Percentiles rank a stretch among this genome's conserved stretches.
Conservation (phyloP, 176 grass and related monocot genomes). For the Oryza glaberrima region DNA sequence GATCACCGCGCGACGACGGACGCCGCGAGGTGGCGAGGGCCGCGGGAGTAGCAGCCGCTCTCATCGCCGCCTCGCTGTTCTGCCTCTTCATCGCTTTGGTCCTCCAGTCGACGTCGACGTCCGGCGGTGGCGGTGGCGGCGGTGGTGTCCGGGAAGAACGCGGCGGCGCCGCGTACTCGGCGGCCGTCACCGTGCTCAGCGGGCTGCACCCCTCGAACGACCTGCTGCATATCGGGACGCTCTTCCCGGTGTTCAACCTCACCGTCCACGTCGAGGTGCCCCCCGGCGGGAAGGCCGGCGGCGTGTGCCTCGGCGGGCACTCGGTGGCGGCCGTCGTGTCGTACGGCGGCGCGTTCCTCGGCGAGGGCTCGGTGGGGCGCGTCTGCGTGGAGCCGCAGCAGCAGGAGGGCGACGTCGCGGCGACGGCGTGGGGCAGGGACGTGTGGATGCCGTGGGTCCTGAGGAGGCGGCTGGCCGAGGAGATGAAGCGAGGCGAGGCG, state of each 20-base stretch:
- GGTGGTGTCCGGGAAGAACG: no score
- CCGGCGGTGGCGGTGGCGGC: no score
- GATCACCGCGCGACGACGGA: no score
- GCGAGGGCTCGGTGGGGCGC: background rate
- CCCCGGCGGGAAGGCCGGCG: background rate
- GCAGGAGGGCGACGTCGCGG: background rate
- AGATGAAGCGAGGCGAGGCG: slow-evolving; percentile 25
- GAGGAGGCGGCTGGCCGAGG: slow-evolving; percentile 1
- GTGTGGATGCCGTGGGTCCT: slow-evolving; percentile 29
- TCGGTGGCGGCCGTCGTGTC: background rate
- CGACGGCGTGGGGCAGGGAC: slow-evolving; percentile 24
- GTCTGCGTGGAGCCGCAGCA: background rate
- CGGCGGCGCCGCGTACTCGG: background rate
- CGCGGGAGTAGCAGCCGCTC: no score
- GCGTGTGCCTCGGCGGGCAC: background rate
- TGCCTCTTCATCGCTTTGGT: no score
- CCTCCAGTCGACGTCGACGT: no score
- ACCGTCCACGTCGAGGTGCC: slow-evolving; percentile 6
- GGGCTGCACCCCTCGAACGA: slow-evolving; percentile 18
- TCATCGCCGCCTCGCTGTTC: no score
- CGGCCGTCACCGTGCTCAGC: background rate
- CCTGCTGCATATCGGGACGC: no score
- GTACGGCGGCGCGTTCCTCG: slow-evolving; percentile 29
- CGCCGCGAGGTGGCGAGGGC: no score
- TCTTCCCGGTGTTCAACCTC: slow-evolving; percentile 36